A percentile compares a stretch with the other conserved stretches of the same genome.
Evolutionary conservation across 257 asterid species (phyloP).

Genomic region (Datura wrightii): DNA sequence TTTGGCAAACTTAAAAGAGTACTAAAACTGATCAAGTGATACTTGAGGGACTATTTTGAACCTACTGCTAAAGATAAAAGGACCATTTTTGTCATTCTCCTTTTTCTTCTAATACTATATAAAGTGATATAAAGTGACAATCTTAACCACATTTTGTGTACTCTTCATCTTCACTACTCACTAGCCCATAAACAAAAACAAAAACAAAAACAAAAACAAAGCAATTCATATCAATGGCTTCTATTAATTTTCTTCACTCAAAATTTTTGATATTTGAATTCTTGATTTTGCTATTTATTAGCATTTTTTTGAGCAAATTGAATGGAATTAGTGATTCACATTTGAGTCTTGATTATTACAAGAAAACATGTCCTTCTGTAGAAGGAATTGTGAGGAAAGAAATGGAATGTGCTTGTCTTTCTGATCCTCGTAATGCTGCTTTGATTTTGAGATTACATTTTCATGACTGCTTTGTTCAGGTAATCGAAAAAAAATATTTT

Average conservation of each 20-base stretch:
- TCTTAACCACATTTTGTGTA: constrained; percentile 15
- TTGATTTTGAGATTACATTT: constrained; percentile 75
- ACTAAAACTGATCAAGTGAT: too few relatives aligned
- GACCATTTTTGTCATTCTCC: too few relatives aligned
- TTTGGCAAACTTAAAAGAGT: too few relatives aligned
- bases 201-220: not conserved
- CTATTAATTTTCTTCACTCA: constrained; percentile 33
- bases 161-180: constrained; percentile 22
- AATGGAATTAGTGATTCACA: constrained; percentile 62
- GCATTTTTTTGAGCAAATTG: constrained; percentile 33
- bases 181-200: not conserved
- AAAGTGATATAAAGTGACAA: not conserved
- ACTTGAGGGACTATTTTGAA: too few relatives aligned
- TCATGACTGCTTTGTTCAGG: constrained; percentile 93
- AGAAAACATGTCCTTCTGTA: constrained; percentile 65
- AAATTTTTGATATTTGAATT: constrained; percentile 44
- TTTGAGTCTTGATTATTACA: constrained; percentile 74
- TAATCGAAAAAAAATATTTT: constrained; percentile 21
- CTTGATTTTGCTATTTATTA: constrained; percentile 39
- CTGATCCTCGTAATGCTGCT: constrained; percentile 94
- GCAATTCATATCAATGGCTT: constrained; percentile 44
- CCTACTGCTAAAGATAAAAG: too few relatives aligned
- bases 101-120: not conserved
- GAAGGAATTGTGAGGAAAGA: constrained; percentile 71
- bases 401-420: constrained; percentile 87